A percentile compares a stretch with the other conserved stretches of the same genome.
Conservation (phyloP, 2,329 filamentous ascomycete genomes). For the Teratosphaeria epicoccoides region DNA sequence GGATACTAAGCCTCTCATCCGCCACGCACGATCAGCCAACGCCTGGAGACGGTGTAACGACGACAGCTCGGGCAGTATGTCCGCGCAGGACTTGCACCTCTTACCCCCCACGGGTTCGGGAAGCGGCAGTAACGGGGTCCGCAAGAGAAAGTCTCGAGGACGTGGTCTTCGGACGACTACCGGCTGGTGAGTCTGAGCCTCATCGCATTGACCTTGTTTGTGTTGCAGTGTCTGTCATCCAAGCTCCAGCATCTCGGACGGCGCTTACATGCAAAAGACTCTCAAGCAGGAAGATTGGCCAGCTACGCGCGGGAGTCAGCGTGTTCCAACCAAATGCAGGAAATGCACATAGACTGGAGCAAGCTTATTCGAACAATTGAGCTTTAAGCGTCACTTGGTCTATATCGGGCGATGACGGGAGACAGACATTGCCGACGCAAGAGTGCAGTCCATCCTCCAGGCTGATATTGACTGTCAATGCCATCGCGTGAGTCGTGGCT, state of each 20-base stretch:
- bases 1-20: background rate
- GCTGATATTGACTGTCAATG: too few relatives aligned
- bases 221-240: background rate
- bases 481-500: background rate
- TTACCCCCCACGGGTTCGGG: background rate
- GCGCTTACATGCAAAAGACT: too few relatives aligned
- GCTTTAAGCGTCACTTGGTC: too few relatives aligned
- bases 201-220: background rate
- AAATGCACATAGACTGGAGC: too few relatives aligned
- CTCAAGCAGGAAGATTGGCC: too few relatives aligned
- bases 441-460: too few relatives aligned
- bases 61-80: background rate
- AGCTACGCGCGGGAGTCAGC: too few relatives aligned
- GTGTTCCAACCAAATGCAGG: too few relatives aligned
- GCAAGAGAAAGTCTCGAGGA: constrained; percentile 21
- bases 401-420: too few relatives aligned
- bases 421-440: too few relatives aligned
- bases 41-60: background rate
- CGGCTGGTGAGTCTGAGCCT: constrained; percentile 11
- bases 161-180: constrained; percentile 19
- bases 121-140: constrained; percentile 5
- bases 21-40: background rate
- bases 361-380: too few relatives aligned
- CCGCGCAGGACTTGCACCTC: background rate
- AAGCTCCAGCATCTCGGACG: too few relatives aligned